Base-by-base conservation (phyloP, 2,329 filamentous ascomycete species). In the Xylaria sp. region DNA sequence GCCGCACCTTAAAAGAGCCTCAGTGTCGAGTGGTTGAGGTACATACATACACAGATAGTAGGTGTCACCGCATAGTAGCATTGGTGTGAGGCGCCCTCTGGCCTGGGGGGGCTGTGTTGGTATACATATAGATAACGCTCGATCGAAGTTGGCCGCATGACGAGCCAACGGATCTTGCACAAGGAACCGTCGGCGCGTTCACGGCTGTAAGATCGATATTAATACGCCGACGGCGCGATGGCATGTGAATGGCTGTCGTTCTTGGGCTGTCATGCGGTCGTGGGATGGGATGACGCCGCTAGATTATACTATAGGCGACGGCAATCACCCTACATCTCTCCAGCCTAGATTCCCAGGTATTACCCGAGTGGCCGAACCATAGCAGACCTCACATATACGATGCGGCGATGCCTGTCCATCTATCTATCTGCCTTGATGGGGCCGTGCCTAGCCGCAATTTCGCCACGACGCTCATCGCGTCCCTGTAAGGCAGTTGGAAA, bases 1-100 rank as follows among this genome's bases (percentile, higher is more conserved):
- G 59, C 62, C 59, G 60, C 59, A 60, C 59, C 40, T 56, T 56
- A 57, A 54, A 54, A 63, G 63, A 65, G 60, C 63, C 63, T 63
- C 63, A 57, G 57, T 46, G 38, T 60, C n/a, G 54, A 57, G 33
- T 46, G n/a, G n/a, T n/a, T n/a, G n/a, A n/a, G n/a, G n/a, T n/a
- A n/a, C n/a, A n/a, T n/a, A n/a, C n/a, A n/a, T n/a, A n/a, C n/a
- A n/a, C n/a, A 60, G 35, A 44, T 37, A 47, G 47, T 38, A 57
- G 51, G 62, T 64, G 51, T 43, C 58, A 64, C 59, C 54, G 59
- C 62, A 62, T 62, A 17, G 62, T 64, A 62, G 58, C 52, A 58
- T 62, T 49, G 54, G 58, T 46, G 55, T 53, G 58, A 62, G 62
- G 54, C 44, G 44, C 47, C 53, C n/a, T n/a, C n/a, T n/a, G n/a